These are phyloP conservation scores for Collybiopsis confluens DNA, from an alignment of 768 basidiomycete genomes.

Conservation along the genomic window DNA sequence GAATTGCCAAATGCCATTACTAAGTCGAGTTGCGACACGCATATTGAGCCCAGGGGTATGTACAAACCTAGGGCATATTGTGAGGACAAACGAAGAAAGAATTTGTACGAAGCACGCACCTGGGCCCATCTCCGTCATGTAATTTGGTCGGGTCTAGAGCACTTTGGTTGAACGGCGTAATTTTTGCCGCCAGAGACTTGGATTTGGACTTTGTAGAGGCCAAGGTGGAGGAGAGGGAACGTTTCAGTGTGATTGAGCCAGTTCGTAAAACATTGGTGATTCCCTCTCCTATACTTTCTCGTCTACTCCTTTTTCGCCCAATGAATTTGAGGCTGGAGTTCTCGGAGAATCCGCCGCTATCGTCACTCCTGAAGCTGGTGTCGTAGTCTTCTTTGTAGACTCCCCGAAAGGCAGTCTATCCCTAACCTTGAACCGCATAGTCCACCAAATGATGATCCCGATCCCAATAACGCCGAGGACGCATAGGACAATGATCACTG, in stretches of 20 bases:
- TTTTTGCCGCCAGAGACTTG: constrained; percentile 1
- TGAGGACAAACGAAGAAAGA: too few relatives aligned
- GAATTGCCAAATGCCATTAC: constrained; percentile 1
- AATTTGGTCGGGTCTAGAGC: background rate
- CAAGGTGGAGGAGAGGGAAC: background rate
- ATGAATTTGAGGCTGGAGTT: too few relatives aligned
- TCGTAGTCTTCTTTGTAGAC: background rate
- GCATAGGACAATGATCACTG: background rate
- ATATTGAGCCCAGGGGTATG: constrained; percentile 1
- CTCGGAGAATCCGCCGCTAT: too few relatives aligned
- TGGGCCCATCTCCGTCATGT: too few relatives aligned
- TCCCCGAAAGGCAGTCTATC: constrained; percentile 1
- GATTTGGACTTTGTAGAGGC: background rate
- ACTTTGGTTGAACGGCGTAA: constrained; percentile 1
- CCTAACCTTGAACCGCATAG: background rate
- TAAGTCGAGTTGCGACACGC: background rate
- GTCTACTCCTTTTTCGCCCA: background rate
- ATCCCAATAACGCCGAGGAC: background rate
- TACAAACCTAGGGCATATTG: constrained; percentile 1
- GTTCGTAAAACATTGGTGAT: background rate
- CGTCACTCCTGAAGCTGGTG: too few relatives aligned
- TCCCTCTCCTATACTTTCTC: background rate
- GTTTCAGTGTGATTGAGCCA: background rate
- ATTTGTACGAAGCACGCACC: too few relatives aligned
- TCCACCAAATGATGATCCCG: background rate